Conservation (phyloP, 176 grass and related monocot species). For the Eleusine coracana region DNA sequence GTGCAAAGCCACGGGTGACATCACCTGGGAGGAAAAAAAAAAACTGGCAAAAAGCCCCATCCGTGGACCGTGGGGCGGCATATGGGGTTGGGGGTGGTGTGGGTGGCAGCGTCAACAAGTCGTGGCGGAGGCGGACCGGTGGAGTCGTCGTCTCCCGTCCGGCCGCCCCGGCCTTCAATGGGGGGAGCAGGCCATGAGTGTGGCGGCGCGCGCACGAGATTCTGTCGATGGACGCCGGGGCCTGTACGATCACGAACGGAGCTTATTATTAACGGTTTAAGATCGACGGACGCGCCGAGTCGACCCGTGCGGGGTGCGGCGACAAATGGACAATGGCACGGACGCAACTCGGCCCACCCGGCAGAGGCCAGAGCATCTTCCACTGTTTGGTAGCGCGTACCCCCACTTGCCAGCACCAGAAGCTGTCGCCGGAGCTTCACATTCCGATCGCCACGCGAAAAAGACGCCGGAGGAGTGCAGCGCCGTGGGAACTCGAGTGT, state of each 20-base stretch:
- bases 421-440: background rate
- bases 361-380: background rate
- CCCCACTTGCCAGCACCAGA: background rate
- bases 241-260: background rate
- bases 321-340: background rate
- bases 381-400: background rate
- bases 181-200: background rate
- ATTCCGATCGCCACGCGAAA: background rate
- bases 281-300: background rate
- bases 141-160: background rate
- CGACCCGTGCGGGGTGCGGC: background rate
- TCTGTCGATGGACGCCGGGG: background rate
- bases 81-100: background rate
- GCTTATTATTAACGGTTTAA: background rate
- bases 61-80: background rate
- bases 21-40: background rate
- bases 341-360: background rate
- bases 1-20: background rate
- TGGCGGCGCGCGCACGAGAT: slow-evolving; percentile 28
- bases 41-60: background rate
- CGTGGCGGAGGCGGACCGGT: background rate
- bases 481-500: slow-evolving; percentile 25
- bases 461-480: background rate
- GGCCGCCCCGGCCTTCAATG: background rate
- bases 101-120: slow-evolving; percentile 24